A percentile compares a stretch with the other conserved stretches of the same genome.
These are phyloP conservation scores for Eremothecium sinecaudum DNA, from an alignment of 1,139 yeast species.

Conservation along the genomic window DNA sequence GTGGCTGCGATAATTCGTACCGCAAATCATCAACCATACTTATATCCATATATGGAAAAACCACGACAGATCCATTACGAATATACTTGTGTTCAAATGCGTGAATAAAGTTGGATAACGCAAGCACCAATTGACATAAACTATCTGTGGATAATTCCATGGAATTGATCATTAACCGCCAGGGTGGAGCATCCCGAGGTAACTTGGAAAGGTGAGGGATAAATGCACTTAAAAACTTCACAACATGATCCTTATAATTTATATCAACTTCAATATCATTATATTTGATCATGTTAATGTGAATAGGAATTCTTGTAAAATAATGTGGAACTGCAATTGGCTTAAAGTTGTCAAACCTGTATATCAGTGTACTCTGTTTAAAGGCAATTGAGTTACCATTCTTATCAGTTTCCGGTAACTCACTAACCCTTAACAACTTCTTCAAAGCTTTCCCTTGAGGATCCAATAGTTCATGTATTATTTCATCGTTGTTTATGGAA, in stretches of 20 bases:
- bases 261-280: slow-evolving; percentile 14
- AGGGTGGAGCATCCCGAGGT: slow-evolving; percentile 6
- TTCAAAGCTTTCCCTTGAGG: slow-evolving; percentile 8
- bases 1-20: slow-evolving; percentile 1
- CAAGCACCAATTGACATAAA: slow-evolving; percentile 21
- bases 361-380: slow-evolving; percentile 14
- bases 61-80: slow-evolving; percentile 12
- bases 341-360: slow-evolving; percentile 14
- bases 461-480: slow-evolving; percentile 13
- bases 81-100: slow-evolving; percentile 12
- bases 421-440: slow-evolving; percentile 13
- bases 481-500: slow-evolving; percentile 16
- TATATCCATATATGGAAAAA: slow-evolving; percentile 27
- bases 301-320: slow-evolving; percentile 17
- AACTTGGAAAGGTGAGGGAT: slow-evolving; percentile 12
- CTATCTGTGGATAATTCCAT: slow-evolving; percentile 18
- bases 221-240: slow-evolving; percentile 18
- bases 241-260: slow-evolving; percentile 13
- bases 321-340: slow-evolving; percentile 13
- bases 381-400: slow-evolving; percentile 18
- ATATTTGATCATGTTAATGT: slow-evolving; percentile 15
- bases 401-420: slow-evolving; percentile 12
- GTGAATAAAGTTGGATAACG: slow-evolving; percentile 19
- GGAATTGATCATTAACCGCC: slow-evolving; percentile 18
- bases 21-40: slow-evolving; percentile 20